Percentiles rank a stretch among this genome's conserved stretches.
These are phyloP conservation scores for Schwanniomyces pseudopolymorphus DNA, from an alignment of 805 yeast genomes.

Conservation along the genomic window DNA sequence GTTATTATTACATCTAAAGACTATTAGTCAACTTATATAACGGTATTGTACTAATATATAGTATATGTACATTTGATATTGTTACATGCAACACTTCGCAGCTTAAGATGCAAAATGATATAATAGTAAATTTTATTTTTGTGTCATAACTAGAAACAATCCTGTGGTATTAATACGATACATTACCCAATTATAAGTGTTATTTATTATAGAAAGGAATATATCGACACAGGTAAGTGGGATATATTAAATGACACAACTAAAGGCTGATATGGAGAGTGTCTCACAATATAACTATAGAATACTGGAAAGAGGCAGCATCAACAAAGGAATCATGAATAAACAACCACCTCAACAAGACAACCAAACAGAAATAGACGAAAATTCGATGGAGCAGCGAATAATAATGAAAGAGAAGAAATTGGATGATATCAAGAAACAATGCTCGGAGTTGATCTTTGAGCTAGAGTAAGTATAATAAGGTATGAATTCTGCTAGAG, in stretches of 20 bases:
- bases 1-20: background rate
- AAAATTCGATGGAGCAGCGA: slow-evolving; percentile 7
- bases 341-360: background rate
- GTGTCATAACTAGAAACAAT: background rate
- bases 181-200: background rate
- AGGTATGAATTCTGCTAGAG: background rate
- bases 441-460: slow-evolving; percentile 29
- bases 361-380: background rate
- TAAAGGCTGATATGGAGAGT: background rate
- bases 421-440: slow-evolving; percentile 31
- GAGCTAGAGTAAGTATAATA: slow-evolving; percentile 24
- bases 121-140: background rate
- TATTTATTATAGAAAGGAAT: background rate
- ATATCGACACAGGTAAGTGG: background rate
- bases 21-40: background rate
- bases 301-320: background rate
- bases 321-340: background rate
- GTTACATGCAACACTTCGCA: background rate
- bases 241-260: background rate
- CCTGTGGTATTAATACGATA: background rate
- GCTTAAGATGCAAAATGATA: background rate
- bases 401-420: slow-evolving; percentile 16
- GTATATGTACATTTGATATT: background rate
- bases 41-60: background rate
- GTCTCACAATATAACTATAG: background rate